These are phyloP conservation scores for Ustilago loliicola DNA, from an alignment of 1,284 basidiomycete species.

Conservation along the genomic window DNA sequence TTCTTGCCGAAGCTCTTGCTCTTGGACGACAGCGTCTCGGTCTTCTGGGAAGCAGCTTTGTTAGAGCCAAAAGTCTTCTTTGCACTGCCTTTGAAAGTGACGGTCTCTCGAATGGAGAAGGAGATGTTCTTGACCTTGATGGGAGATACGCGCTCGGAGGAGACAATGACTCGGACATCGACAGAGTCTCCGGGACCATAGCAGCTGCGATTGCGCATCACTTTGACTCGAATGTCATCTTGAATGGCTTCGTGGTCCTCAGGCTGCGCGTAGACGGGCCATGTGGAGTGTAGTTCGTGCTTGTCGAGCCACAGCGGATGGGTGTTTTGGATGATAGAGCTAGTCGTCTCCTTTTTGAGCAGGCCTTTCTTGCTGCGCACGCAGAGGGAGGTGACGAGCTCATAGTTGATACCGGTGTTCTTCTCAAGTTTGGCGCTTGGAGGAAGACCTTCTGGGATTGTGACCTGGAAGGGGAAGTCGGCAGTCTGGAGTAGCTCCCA, in stretches of 20 bases:
- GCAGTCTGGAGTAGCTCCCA: conserved; percentile 58
- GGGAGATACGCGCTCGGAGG: conserved; percentile 50
- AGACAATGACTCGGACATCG: conserved; percentile 57
- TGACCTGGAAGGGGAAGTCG: conserved; percentile 61
- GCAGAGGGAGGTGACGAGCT: conserved; percentile 66
- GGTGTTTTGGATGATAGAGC: conserved; percentile 62
- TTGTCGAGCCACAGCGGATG: conserved; percentile 66
- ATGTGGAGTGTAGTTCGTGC: conserved; percentile 68
- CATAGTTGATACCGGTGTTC: conserved; percentile 63
- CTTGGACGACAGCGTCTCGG: conserved; percentile 59
- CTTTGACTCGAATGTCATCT: conserved; percentile 56
- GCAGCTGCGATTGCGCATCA: conserved; percentile 59
- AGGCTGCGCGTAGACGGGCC: conserved; percentile 63
- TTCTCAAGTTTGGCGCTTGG: conserved; percentile 66
- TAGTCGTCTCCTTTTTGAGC: conserved; percentile 49
- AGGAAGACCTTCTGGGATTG: conserved; percentile 65
- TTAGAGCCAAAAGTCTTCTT: conserved; percentile 46
- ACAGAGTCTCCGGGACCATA: conserved; percentile 63
- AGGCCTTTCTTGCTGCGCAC: conserved; percentile 60
- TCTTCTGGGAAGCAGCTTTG: conserved; percentile 52
- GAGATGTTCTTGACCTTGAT: conserved; percentile 65
- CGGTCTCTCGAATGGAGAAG: conserved; percentile 60
- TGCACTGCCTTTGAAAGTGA: conserved; percentile 61
- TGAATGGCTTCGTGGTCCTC: conserved; percentile 53
- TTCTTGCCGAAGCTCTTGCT: conserved; percentile 64